Percentiles rank a stretch among this genome's conserved stretches.
Evolutionary conservation across 2,329 filamentous ascomycete species (phyloP).

Genomic region (Cryphonectria radicalis): DNA sequence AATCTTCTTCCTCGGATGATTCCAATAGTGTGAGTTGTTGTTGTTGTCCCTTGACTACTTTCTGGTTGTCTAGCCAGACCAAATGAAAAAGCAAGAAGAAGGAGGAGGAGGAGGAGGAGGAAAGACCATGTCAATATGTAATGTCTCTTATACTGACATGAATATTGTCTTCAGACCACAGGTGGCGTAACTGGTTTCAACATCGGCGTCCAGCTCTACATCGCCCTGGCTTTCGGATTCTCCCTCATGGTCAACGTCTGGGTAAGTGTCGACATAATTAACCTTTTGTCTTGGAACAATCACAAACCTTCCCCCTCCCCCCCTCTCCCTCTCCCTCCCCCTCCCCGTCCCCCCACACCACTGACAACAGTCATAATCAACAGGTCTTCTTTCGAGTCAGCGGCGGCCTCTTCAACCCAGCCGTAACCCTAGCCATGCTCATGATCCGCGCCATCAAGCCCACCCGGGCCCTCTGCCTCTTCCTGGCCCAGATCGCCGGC

Average conservation of each 20-base stretch:
- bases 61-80: no score
- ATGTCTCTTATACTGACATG: no score
- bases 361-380: not conserved
- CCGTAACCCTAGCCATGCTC: slow-evolving; percentile 55
- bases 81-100: no score
- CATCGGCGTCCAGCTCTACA: slow-evolving; percentile 38
- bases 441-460: slow-evolving; percentile 53
- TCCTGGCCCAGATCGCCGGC: slow-evolving; percentile 55
- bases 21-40: slow-evolving; percentile 36
- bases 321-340: no score
- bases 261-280: slow-evolving; percentile 36
- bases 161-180: slow-evolving; percentile 38
- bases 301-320: no score
- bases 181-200: slow-evolving; percentile 20
- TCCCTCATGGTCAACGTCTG: slow-evolving; percentile 53
- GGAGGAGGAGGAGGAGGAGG: no score
- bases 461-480: slow-evolving; percentile 50
- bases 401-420: slow-evolving; percentile 47
- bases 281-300: no score
- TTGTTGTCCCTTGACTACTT: not conserved
- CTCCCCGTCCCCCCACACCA: no score
- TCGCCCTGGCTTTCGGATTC: slow-evolving; percentile 48
- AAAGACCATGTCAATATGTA: no score
- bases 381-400: slow-evolving; percentile 52
- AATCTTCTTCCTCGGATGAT: slow-evolving; percentile 27